Evolutionary conservation across 2,329 filamentous ascomycete genomes (phyloP), one percentile per base, ranked within the genome.

Genomic region (Volutella citrinella): DNA sequence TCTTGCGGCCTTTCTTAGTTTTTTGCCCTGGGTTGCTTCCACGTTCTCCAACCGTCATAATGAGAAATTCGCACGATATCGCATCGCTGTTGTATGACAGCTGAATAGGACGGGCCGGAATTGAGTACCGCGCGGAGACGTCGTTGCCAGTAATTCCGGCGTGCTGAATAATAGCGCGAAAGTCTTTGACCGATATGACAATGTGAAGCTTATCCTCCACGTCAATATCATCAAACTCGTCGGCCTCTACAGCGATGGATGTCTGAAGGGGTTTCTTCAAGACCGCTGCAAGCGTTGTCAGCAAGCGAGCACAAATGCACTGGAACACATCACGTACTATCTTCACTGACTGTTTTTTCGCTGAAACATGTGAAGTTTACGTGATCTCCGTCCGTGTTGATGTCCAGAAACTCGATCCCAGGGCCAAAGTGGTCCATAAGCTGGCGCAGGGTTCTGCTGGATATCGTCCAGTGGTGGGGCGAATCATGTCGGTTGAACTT

Each of bases 321-420:
- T n/a, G 4, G 4, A 7, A 12, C 4, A 24, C 1, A 27, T 7
- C 21, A 53, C 60, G 10, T 43, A 64, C 65, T 60, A 37, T 69
- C 65, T 30, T 82, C 80, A 48, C 80, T 82, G 36, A 80, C 74
- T 8, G 84, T 78, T 63, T 87, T 90, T 57, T 90, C 86, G 1
- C 84, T 89, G 52, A 86, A 90, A 54, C 84, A 89, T 17, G 84
- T 87, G 50, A 91, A 87, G 37, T 86, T 84, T 12, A 85, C 80
- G 28, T 84, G 76, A 33, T 85, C 79, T 10, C 80, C 79, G 40
- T 87, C 80, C 1, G 82, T 80, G 52, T 85, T 84, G 43, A 91
- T 82, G 48, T 90, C 86, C 4, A 91, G 72, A 46, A 89, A 82
- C 57, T 91, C 86, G 19, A 87, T 87, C 6, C 84, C 85, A 2